Evolutionary conservation across 129 eudicot species (phyloP), one percentile per base, ranked within the genome.

Genomic region (Saposhnikovia divaricata): DNA sequence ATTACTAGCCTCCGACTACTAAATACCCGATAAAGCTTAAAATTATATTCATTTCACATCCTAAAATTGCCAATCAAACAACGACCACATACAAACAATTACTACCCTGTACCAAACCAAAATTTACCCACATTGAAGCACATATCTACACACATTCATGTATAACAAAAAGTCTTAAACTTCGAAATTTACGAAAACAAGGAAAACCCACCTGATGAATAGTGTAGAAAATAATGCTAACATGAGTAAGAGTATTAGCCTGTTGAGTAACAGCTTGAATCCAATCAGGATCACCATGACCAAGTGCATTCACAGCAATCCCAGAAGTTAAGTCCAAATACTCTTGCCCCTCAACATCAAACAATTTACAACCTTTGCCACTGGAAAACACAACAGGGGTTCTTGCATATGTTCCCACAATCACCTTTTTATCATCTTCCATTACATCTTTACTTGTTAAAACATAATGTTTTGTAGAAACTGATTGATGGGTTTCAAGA

Each of bases 281-380:
- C 98, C 96, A 94, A 82, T 91, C 93, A 23, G 96, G 87, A 82
- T 94, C 97, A 34, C 89, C 89, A 86, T 94, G 96, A 31, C 98
- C 98, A 4, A 92, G 90, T 40, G 98, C 97, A 86, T 91, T 94
- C 3, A 94, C 98, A 4, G 97, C 98, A 75, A 92, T 91, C 12
- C 98, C 98, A 16, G 98, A 90, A 0, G 91, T 87, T 39, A 94
- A 11, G 83, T 94, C 98, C 78, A 91, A 81, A 89, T 90, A 94
- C 74, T 91, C 96, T 21, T 82, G 82, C 78, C 98, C 98, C 28
- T 94, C 91, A 70, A 81, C 74, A 85, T 91, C 98, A 70, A 80
- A 92, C 76, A 94, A 75, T 69, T 81, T 88, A 86, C 98, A 94
- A 0, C 97, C 98, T 8, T 89, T 92, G 59, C 98, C 97, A 86